Percentiles rank a stretch among this genome's conserved stretches.
These are phyloP conservation scores for Melastoma candidum DNA, from an alignment of 441 rosid species.

Conservation along the genomic window DNA sequence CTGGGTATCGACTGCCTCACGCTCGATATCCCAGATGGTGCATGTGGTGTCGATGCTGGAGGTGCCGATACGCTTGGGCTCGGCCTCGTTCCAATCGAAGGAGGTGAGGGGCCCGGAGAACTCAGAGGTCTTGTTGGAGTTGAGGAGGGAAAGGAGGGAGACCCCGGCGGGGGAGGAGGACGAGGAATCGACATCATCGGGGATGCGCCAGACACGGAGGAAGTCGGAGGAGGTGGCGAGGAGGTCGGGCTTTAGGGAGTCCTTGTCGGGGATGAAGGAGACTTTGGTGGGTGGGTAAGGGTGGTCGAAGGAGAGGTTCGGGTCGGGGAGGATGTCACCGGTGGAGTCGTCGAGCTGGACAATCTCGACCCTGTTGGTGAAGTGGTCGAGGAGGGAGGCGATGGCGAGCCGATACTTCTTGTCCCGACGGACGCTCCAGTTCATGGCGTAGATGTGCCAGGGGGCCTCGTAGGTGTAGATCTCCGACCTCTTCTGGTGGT, in stretches of 20 bases:
- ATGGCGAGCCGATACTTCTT: conserved; percentile 94
- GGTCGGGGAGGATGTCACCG: conserved; percentile 93
- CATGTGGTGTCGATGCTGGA: conserved; percentile 89
- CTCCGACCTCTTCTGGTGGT: conserved; percentile 91
- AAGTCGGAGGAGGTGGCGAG: conserved; percentile 83
- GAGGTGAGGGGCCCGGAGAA: conserved; percentile 87
- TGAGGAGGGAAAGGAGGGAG: conserved; percentile 57
- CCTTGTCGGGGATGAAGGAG: conserved; percentile 90
- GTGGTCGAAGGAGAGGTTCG: conserved; percentile 79
- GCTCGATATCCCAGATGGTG: conserved; percentile 95
- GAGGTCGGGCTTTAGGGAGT: conserved; percentile 76
- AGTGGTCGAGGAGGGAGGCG: conserved; percentile 80
- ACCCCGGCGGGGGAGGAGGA: conserved; percentile 31
- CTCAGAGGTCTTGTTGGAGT: conserved; percentile 82
- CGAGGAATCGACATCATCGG: conserved; percentile 29
- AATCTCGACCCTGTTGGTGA: conserved; percentile 67
- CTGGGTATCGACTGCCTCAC: conserved; percentile 85
- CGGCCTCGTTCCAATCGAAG: conserved; percentile 95
- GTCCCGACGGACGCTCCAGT: conserved; percentile 98
- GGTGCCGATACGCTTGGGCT: conserved; percentile 76
- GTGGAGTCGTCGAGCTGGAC: conserved; percentile 93
- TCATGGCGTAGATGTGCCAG: conserved; percentile 96
- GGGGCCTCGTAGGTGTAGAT: conserved; percentile 94
- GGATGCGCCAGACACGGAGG: conserved; percentile 83
- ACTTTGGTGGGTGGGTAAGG: conserved; percentile 83